Evolutionary conservation across 176 grass and related monocot species (phyloP), one percentile per base, ranked within the genome.

Genomic region (Oryza brachyantha): DNA sequence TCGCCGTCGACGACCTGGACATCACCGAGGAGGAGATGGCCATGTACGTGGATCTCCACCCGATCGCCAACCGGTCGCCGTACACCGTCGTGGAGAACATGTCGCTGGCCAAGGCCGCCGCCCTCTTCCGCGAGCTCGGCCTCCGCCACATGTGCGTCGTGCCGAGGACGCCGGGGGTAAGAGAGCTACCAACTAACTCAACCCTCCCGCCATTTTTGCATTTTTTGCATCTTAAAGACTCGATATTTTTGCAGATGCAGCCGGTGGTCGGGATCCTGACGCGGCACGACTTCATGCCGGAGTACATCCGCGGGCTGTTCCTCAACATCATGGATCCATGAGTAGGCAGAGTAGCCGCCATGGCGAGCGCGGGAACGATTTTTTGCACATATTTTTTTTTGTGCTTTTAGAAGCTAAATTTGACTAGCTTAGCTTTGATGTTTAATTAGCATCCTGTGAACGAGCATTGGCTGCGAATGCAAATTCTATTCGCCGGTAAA

Each of bases 41-140:
- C 29, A 90, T 93, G 91, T 93, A 78, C 78, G 79, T 93, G 0
- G 91, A 93, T 69, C 85, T 91, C 66, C 88, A 90, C 64, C 88
- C 88, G 34, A 84, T 93, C 67, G 74, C 83, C 59, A 93, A 93
- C 64, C 81, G 75, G 21, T 93, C 88, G 17, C 88, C 91, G 0
- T 93, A 93, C 83, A 86, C 88, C 45, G 79, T 93, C 24, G 43
- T 81, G 1, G 91, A 93, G 75, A 88, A 78, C 58, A 93, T 93
- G 91, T 88, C 91, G 58, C 79, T 93, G 24, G 74, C 72, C 14
- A 93, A 93, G 88, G 85, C 88, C 7, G 85, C 83, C 36, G 61
- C 88, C 66, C 79, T 90, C 65, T 90, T 93, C 79, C 84, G 91
- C 29, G 76, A 79, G 32, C 91, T 93, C 46, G 88, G 88, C 3